Percentiles rank a stretch among this genome's conserved stretches.
Evolutionary conservation across 139 green algal genomes (phyloP).

Genomic region (Medakamo hakoo): DNA sequence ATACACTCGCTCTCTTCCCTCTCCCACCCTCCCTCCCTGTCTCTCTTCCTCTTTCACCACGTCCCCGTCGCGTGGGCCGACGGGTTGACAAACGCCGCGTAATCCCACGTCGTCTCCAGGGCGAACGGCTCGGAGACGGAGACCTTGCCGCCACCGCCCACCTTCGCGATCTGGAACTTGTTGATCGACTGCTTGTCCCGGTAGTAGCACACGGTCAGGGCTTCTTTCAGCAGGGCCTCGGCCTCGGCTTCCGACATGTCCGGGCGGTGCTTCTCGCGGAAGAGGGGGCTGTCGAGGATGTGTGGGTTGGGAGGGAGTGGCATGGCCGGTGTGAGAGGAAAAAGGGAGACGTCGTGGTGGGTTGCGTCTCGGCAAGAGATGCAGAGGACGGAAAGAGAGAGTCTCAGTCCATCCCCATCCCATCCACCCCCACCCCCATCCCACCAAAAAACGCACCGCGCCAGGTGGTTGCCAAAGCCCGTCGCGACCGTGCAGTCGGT

Average conservation of each 20-base stretch:
- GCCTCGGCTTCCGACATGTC: conserved; percentile 88
- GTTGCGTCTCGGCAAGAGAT: too few species aligned
- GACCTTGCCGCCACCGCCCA: conserved; percentile 40
- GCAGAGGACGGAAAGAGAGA: too few species aligned
- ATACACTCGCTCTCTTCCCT: too few species aligned
- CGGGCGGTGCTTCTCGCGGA: conserved; percentile 66
- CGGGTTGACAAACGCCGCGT: conserved; percentile 41
- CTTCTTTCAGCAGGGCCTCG: conserved; percentile 61
- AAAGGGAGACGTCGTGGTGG: too few species aligned
- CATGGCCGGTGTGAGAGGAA: too few species aligned
- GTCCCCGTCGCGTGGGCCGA: conserved; percentile 15
- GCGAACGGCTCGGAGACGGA: conserved; percentile 77
- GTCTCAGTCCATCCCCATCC: too few species aligned
- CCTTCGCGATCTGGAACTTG: conserved; percentile 83
- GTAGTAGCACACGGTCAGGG: conserved; percentile 87
- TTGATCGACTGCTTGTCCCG: conserved; percentile 88
- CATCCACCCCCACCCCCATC: too few species aligned
- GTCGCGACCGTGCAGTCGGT: conserved; percentile 33
- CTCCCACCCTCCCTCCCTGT: too few species aligned
- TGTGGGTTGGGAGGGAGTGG: too few species aligned
- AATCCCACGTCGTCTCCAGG: conserved; percentile 76
- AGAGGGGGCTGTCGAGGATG: too few species aligned
- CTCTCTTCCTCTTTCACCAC: too few species aligned
- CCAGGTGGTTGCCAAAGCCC: conserved; percentile 87
- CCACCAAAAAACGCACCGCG: too few species aligned